Conservation (phyloP, 306 rosid species). For the Neltuma alba region DNA sequence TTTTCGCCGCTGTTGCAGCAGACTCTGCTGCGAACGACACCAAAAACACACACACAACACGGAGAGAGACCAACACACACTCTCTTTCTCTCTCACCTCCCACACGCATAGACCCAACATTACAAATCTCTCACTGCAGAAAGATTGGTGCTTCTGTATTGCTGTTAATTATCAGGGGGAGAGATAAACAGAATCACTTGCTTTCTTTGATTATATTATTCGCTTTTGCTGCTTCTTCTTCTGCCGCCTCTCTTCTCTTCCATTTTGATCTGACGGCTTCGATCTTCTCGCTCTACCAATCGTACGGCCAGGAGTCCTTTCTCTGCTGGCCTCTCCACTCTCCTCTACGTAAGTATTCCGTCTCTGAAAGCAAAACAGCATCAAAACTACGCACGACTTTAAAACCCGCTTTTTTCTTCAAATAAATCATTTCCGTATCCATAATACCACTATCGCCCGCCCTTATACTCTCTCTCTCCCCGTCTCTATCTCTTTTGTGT, state of each 20-base stretch:
- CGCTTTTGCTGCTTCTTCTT: background rate
- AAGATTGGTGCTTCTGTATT: background rate
- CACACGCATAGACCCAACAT: background rate
- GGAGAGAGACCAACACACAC: background rate
- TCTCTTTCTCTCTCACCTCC: background rate
- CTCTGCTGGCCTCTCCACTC: slow-evolving; percentile 45
- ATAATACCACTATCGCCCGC: background rate
- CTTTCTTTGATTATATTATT: slow-evolving; percentile 16
- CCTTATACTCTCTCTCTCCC: background rate
- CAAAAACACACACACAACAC: background rate
- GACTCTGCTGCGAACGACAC: slow-evolving; percentile 36
- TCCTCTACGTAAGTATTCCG: slow-evolving; percentile 61
- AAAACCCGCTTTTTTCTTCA: background rate
- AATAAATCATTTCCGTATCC: slow-evolving; percentile 35
- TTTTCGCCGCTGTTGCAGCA: slow-evolving; percentile 75
- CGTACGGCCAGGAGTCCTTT: slow-evolving; percentile 73
- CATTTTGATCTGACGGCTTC: slow-evolving; percentile 75
- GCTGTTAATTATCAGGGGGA: slow-evolving; percentile 28
- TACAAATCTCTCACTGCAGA: background rate
- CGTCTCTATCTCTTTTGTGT: background rate
- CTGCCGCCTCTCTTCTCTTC: background rate
- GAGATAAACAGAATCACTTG: slow-evolving; percentile 15
- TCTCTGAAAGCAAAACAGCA: slow-evolving; percentile 8
- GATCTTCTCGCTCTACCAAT: slow-evolving; percentile 66
- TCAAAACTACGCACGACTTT: slow-evolving; percentile 31